Conservation (phyloP, 208 protist genomes). For the Leishmania lainsoni region DNA sequence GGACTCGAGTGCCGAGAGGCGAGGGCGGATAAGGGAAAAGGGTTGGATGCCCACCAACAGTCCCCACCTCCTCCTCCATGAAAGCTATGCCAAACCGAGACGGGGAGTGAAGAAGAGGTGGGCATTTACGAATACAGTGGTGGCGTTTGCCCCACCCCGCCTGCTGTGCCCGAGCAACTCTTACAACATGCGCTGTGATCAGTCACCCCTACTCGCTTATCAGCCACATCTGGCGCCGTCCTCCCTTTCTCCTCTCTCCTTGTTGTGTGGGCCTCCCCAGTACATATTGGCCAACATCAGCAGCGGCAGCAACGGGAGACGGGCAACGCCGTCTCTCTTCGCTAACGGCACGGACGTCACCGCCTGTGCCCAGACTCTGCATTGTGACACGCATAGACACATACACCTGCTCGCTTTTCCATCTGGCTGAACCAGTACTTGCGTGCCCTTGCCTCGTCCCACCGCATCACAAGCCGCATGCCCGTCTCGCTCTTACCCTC, state of each 20-base stretch:
- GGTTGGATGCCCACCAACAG: background rate
- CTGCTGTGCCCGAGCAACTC: background rate
- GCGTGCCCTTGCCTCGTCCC: background rate
- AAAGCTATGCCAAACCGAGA: background rate
- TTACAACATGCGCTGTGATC: background rate
- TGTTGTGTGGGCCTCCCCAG: background rate
- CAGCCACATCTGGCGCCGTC: background rate
- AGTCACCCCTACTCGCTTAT: background rate
- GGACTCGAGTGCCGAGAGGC: background rate
- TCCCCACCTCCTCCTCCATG: background rate
- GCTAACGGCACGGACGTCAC: background rate
- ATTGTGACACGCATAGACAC: constrained; percentile 5
- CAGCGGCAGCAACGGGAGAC: background rate
- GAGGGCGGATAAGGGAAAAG: background rate
- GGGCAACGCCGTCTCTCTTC: no score
- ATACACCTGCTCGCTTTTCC: background rate
- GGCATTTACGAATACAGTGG: background rate
- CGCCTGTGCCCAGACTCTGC: background rate
- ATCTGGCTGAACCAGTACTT: background rate
- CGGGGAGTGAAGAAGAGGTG: background rate
- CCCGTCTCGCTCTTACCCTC: background rate
- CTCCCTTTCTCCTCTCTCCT: background rate
- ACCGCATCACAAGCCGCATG: background rate
- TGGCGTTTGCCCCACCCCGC: background rate
- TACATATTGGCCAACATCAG: background rate